These are phyloP conservation scores for Chaetomium cochliodes DNA, from an alignment of 495 filamentous ascomycete species.

Conservation along the genomic window DNA sequence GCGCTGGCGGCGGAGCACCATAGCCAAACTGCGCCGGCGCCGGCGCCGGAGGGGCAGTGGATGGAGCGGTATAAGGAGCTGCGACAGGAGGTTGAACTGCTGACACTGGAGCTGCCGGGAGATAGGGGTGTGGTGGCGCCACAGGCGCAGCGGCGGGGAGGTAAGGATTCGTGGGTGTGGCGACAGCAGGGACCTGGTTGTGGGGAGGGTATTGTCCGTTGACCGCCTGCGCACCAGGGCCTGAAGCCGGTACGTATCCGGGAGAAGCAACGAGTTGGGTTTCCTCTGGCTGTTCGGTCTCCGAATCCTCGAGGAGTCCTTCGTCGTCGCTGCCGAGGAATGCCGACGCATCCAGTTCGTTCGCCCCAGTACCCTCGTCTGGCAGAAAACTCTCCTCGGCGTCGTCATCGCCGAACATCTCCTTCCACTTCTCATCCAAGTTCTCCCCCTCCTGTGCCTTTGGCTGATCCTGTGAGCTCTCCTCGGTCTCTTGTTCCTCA, in stretches of 20 bases:
- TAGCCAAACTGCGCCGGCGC: slow-evolving; percentile 45
- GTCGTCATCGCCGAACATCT: slow-evolving; percentile 79
- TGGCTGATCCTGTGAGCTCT: slow-evolving; percentile 23
- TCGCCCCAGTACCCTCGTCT: slow-evolving; percentile 39
- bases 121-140: slow-evolving; percentile 39
- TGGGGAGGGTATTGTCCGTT: slow-evolving; percentile 42
- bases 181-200: slow-evolving; percentile 11
- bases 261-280: slow-evolving; percentile 22
- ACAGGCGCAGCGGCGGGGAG: slow-evolving; percentile 29
- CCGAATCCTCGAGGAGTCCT: slow-evolving; percentile 64
- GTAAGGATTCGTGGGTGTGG: slow-evolving; percentile 26
- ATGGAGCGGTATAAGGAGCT: slow-evolving; percentile 37
- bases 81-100: slow-evolving; percentile 32
- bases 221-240: slow-evolving; percentile 13
- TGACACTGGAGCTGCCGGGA: slow-evolving; percentile 28
- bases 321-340: slow-evolving; percentile 72
- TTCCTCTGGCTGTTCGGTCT: slow-evolving; percentile 26
- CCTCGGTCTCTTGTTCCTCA: slow-evolving; percentile 32
- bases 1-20: slow-evolving; percentile 42
- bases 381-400: slow-evolving; percentile 62
- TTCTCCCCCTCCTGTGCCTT: slow-evolving; percentile 45
- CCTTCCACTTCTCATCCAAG: slow-evolving; percentile 78
- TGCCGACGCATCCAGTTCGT: slow-evolving; percentile 52
- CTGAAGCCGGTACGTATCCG: slow-evolving; percentile 15
- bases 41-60: slow-evolving; percentile 46